Evolutionary conservation across 306 rosid species (phyloP).

Genomic region (Citrullus amarus): DNA sequence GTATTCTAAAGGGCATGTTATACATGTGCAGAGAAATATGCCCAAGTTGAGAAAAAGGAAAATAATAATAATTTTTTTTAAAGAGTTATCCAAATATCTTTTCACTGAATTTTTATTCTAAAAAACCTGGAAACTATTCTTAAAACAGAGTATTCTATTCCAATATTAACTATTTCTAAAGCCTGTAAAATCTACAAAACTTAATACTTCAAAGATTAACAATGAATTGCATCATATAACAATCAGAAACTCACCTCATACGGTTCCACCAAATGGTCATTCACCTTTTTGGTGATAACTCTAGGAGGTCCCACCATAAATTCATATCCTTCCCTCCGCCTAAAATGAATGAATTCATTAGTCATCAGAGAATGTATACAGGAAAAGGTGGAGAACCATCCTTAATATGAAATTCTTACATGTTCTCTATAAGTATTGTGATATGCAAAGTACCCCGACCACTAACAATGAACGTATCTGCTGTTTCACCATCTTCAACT

Average conservation of each 20-base stretch:
- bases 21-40: neutral
- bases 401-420: conserved; percentile 41
- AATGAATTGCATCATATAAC: neutral
- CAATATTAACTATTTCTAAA: neutral
- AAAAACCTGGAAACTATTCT: neutral
- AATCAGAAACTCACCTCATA: conserved; percentile 57
- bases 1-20: neutral
- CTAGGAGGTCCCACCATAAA: conserved; percentile 99
- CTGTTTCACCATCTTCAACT: conserved; percentile 98
- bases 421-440: conserved; percentile 91
- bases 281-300: conserved; percentile 76
- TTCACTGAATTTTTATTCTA: neutral
- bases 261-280: conserved; percentile 70
- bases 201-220: neutral
- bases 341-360: conserved; percentile 25
- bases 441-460: conserved; percentile 99
- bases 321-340: conserved; percentile 98
- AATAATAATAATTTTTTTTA: neutral
- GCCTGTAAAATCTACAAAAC: neutral
- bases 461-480: conserved; percentile 89
- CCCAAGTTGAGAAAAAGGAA: neutral
- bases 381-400: conserved; percentile 11
- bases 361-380: conserved; percentile 11
- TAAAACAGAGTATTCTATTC: neutral
- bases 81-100: neutral